Evolutionary conservation across 2,329 filamentous ascomycete genomes (phyloP), one percentile per base, ranked within the genome.

Genomic region (Neodidymelliopsis sp.): DNA sequence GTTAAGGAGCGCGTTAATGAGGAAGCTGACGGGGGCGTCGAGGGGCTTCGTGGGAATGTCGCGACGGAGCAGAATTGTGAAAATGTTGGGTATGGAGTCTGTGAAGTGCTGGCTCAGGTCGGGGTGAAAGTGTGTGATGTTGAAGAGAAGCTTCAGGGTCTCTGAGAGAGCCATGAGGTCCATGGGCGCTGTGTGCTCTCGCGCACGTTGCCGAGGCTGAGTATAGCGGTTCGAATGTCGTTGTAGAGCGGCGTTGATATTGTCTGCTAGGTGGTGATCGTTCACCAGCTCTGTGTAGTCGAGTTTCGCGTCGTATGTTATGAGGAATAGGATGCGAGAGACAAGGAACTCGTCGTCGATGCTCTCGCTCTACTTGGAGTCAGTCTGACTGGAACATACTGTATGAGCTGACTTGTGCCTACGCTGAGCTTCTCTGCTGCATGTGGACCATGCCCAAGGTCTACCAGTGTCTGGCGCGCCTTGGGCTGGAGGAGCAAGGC

Each of bases 101-200:
- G 84, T 84, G 66, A 97, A 95, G 0, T 78, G 74, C 0, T 77
- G 70, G 4, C 76, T 74, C 19, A 87, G 79, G 30, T 86, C 79
- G 4, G 85, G 84, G 63, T 87, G 88, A 63, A 86, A 85, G 62
- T 92, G 86, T 2, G 88, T 89, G 42, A 96, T 79, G 71, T 97
- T 97, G 79, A 95, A 97, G 40, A 96, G 75, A 29, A 97, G 80
- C 66, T 96, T 97, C 38, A 94, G 77, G 0, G 89, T 93, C 71
- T 97, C 93, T 7, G 80, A 81, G 27, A 97, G 79, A 0, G 92
- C 91, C 84, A 93, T 85, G 49, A 88, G 85, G 56, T 88, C 85
- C 81, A 92, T 89, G 0, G 83, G 81, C 30, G 83, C 75, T 4
- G 62, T 59, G 16, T 62, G 55, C 36, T 71, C 62, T 30, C 64